Evolutionary conservation across 306 rosid genomes (phyloP).

Genomic region (Fagus sylvatica): DNA sequence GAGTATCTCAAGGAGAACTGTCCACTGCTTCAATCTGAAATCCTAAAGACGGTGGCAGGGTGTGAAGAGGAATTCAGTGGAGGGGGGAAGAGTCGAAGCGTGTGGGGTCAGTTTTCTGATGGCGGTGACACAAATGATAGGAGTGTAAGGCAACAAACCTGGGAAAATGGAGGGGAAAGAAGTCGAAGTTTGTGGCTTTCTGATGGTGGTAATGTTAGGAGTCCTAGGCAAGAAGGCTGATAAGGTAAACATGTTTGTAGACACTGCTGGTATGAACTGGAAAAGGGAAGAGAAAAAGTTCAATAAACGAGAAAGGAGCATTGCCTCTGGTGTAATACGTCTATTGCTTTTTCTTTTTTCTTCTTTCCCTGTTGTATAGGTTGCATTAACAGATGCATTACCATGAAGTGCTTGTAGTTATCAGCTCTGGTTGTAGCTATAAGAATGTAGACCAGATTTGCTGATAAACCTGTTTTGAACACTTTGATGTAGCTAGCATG

Average conservation of each 20-base stretch:
- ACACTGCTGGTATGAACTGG: background rate
- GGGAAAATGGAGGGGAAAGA: constrained; percentile 79
- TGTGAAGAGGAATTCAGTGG: constrained; percentile 86
- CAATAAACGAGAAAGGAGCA: background rate
- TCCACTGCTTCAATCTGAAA: constrained; percentile 89
- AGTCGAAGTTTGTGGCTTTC: constrained; percentile 71
- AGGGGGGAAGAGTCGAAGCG: constrained; percentile 82
- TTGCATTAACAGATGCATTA: background rate
- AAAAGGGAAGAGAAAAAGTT: background rate
- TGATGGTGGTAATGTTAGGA: constrained; percentile 71
- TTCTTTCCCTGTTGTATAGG: background rate
- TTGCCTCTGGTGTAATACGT: background rate
- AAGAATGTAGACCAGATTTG: background rate
- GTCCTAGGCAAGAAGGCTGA: constrained; percentile 73
- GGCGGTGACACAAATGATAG: constrained; percentile 87
- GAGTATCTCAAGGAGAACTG: constrained; percentile 89
- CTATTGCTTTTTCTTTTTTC: background rate
- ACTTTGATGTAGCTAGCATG: background rate
- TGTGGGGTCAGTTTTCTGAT: constrained; percentile 95
- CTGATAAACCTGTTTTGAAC: background rate
- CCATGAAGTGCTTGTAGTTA: background rate
- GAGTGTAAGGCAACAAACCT: constrained; percentile 79
- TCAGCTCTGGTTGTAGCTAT: background rate
- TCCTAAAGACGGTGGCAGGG: constrained; percentile 90
- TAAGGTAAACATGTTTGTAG: constrained; percentile 3